Percentiles rank a stretch among this genome's conserved stretches.
Evolutionary conservation across 352 stramenopile genomes (phyloP).

Genomic region (Elongisporangium senticosum): DNA sequence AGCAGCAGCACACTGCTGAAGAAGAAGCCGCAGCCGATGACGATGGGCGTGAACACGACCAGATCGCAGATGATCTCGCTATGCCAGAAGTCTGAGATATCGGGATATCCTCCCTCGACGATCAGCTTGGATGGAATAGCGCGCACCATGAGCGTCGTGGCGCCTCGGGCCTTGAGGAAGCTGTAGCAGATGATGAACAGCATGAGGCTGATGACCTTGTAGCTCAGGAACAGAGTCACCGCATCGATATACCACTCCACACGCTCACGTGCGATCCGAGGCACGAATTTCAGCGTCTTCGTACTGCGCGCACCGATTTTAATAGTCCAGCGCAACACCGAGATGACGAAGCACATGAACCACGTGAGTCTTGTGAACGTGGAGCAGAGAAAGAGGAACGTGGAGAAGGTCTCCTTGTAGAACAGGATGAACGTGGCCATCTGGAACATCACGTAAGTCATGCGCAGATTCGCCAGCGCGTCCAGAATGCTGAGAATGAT

Average conservation of each 20-base stretch:
- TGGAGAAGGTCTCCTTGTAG: conserved; percentile 16
- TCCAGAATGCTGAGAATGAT: conserved; percentile 31
- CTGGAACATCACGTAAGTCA: conserved; percentile 26
- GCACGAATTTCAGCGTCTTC: conserved; percentile 70
- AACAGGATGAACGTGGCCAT: conserved; percentile 29
- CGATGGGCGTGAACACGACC: conserved; percentile 18
- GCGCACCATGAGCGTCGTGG: conserved; percentile 27
- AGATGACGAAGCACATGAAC: conserved; percentile 27
- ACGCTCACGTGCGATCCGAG: conserved; percentile 4
- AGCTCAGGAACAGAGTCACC: conserved; percentile 28
- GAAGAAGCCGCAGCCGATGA: conserved; percentile 11
- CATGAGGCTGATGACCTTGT: conserved; percentile 40
- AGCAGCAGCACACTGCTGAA: conserved; percentile 14
- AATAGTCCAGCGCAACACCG: conserved; percentile 9
- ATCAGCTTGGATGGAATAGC: conserved; percentile 13
- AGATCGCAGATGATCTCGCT: conserved; percentile 44
- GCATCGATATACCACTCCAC: conserved; percentile 28
- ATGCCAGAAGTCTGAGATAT: conserved; percentile 32
- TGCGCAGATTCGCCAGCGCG: conserved; percentile 19
- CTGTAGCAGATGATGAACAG: conserved; percentile 21
- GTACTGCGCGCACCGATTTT: conserved; percentile 44
- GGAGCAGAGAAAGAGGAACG: conserved; percentile 30
- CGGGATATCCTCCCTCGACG: conserved; percentile 22
- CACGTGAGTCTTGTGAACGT: conserved; percentile 26
- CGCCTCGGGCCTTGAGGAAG: conserved; percentile 15